Evolutionary conservation across 331 rosid species (phyloP).

Genomic region (Pyracantha coccinea): DNA sequence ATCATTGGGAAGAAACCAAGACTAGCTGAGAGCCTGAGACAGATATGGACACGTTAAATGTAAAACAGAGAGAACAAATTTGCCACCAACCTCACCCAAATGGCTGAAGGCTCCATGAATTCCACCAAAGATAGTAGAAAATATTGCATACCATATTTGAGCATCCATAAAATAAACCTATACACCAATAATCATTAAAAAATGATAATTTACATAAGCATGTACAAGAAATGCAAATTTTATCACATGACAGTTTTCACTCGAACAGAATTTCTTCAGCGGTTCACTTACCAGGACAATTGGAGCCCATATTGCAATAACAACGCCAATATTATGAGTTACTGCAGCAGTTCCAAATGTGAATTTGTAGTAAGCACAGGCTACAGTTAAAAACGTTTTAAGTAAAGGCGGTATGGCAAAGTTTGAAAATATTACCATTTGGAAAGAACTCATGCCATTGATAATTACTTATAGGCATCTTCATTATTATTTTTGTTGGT

Average conservation of each 20-base stretch:
- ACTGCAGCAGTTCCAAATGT: constrained; percentile 36
- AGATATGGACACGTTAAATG: background rate
- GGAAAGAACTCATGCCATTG: constrained; percentile 99
- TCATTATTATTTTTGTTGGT: constrained; percentile 82
- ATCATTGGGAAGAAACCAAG: constrained; percentile 14
- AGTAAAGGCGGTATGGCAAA: constrained; percentile 12
- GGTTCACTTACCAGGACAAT: constrained; percentile 71
- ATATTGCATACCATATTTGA: constrained; percentile 98
- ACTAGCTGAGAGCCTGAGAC: background rate
- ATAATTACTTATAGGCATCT: constrained; percentile 58
- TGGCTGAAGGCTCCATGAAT: constrained; percentile 95
- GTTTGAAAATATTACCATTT: constrained; percentile 44
- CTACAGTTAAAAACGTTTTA: constrained; percentile 10
- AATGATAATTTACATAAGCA: background rate
- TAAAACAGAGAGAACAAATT: background rate
- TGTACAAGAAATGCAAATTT: constrained; percentile 6
- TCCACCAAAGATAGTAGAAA: constrained; percentile 86
- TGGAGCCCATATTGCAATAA: constrained; percentile 95
- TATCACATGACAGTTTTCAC: constrained; percentile 6
- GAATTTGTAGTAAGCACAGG: constrained; percentile 18
- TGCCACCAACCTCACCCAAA: constrained; percentile 90
- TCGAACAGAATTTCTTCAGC: background rate
- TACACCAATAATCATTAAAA: constrained; percentile 18
- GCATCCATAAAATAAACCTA: constrained; percentile 98
- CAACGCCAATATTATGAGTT: constrained; percentile 47